Evolutionary conservation across 2,329 filamentous ascomycete species (phyloP).

Genomic region (Epichloe festucae): DNA sequence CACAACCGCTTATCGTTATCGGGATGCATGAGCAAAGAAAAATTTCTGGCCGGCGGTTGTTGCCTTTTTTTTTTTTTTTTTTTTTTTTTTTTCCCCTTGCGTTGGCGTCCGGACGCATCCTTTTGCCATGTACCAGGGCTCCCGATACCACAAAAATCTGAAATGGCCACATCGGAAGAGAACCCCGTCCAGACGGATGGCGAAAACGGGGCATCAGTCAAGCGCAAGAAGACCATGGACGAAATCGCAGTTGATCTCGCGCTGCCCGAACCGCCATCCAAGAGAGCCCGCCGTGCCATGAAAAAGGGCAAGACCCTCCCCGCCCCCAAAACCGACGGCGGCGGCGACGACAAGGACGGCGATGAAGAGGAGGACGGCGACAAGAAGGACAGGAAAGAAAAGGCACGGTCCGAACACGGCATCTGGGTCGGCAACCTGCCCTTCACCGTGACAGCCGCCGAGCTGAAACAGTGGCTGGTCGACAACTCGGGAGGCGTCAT

Average conservation of each 20-base stretch:
- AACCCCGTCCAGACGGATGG: constrained; percentile 2
- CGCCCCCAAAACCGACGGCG: constrained; percentile 28
- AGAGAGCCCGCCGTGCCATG: constrained; percentile 77
- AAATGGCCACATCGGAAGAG: constrained; percentile 8
- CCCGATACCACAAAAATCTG: neutral
- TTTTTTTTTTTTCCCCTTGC: too few species aligned
- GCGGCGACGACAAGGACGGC: constrained; percentile 22
- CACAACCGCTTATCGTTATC: neutral
- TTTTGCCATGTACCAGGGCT: neutral
- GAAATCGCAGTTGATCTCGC: constrained; percentile 83
- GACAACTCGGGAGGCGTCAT: constrained; percentile 55
- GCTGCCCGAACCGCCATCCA: constrained; percentile 88
- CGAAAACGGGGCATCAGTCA: constrained; percentile 20
- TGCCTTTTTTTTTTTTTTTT: neutral
- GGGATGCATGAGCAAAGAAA: neutral
- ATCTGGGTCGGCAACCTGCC: constrained; percentile 94
- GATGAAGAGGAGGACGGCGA: constrained; percentile 23
- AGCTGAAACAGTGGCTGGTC: constrained; percentile 70
- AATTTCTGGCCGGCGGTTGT: neutral
- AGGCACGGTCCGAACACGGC: constrained; percentile 62
- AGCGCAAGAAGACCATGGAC: constrained; percentile 60
- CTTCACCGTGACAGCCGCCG: constrained; percentile 63
- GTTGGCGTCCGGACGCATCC: neutral
- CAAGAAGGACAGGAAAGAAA: constrained; percentile 29
- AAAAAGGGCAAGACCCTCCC: constrained; percentile 66